A percentile compares a stretch with the other conserved stretches of the same genome.
Evolutionary conservation across 2,329 filamentous ascomycete species (phyloP).

Genomic region (Neonectria sp.): DNA sequence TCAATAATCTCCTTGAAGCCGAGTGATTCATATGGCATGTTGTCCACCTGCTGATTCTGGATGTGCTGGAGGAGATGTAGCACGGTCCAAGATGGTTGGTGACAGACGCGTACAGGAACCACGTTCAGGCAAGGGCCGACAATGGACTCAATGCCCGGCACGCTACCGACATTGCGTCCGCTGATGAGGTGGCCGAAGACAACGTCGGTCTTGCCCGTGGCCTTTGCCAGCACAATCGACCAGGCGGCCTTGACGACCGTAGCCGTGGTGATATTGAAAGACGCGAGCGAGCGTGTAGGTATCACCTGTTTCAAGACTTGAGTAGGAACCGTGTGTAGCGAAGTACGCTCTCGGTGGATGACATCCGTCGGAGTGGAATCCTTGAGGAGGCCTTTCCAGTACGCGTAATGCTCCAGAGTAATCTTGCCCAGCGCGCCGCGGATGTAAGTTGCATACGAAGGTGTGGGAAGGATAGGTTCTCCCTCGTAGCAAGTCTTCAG

Average conservation of each 20-base stretch:
- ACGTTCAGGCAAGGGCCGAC: conserved; percentile 38
- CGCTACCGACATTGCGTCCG: conserved; percentile 25
- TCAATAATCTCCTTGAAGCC: conserved; percentile 45
- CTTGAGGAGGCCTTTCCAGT: conserved; percentile 30
- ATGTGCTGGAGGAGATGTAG: conserved; percentile 56
- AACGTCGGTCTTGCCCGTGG: conserved; percentile 50
- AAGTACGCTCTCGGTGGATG: neutral
- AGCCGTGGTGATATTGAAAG: conserved; percentile 47
- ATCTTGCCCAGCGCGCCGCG: conserved; percentile 2
- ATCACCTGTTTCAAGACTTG: conserved; percentile 19
- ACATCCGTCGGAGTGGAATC: conserved; percentile 26
- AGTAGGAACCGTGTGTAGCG: conserved; percentile 20
- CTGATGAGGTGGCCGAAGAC: conserved; percentile 39
- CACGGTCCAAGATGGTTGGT: conserved; percentile 47
- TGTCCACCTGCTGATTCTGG: conserved; percentile 57
- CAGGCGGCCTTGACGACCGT: conserved; percentile 63
- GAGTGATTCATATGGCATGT: conserved; percentile 43
- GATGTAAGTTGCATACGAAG: conserved; percentile 28
- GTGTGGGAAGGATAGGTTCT: conserved; percentile 2
- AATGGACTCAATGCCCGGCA: conserved; percentile 32
- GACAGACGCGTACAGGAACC: conserved; percentile 31
- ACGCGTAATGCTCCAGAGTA: conserved; percentile 17
- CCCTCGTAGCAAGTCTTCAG: conserved; percentile 31
- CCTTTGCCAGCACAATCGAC: conserved; percentile 56
- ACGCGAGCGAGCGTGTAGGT: conserved; percentile 29